Base-by-base conservation (phyloP, 129 eudicot species). In the Tanacetum coccineum region DNA sequence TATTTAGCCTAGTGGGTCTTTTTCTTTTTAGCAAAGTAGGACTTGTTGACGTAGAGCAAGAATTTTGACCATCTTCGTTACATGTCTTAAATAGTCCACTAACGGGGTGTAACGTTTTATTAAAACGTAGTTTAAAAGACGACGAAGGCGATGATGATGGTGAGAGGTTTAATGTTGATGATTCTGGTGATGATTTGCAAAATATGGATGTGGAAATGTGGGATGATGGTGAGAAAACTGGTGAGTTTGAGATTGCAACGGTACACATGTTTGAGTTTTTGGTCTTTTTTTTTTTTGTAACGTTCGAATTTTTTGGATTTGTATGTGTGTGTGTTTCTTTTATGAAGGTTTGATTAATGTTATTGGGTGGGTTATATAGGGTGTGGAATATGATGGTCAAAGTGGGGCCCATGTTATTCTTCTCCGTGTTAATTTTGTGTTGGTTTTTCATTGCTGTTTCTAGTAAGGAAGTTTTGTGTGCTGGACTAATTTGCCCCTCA, bases 1-100 rank as follows among this genome's bases (percentile, higher is more conserved):
- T 84, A 66, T 82, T 87, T 42, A 94, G 69, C 58, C 76, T 86
- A 19, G 87, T 68, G 30, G 99, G 99, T 81, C 99, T 84, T 73
- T 93, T 93, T 77, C 96, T 69, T 80, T 89, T 93, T 62, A 55
- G 71, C 66, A 76, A 59, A 39, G 87, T 59, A 15, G 66, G 49
- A 36, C 40, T 36, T 36, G 40, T 36, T 36, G 40, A 36, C 6
- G 40, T 6, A 42, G 68, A 20, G 19, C 74, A 48, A 4, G 71
- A 59, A 66, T 51, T 49, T 26, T 65, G 74, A 8, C 46, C 73
- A 14, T 54, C 77, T 1, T 79, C 83, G 50, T 72, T 74, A 0
- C 78, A 75, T 12, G 79, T 72, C 69, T 71, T 74, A 19, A 77
- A 57, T 0, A 84, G 81, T 44, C 85, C 85, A 42, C 86, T 83